phyloP scores from a whole-genome alignment of 371 early-diverging fungal species.

The Cokeromyces recurvatus region DNA sequence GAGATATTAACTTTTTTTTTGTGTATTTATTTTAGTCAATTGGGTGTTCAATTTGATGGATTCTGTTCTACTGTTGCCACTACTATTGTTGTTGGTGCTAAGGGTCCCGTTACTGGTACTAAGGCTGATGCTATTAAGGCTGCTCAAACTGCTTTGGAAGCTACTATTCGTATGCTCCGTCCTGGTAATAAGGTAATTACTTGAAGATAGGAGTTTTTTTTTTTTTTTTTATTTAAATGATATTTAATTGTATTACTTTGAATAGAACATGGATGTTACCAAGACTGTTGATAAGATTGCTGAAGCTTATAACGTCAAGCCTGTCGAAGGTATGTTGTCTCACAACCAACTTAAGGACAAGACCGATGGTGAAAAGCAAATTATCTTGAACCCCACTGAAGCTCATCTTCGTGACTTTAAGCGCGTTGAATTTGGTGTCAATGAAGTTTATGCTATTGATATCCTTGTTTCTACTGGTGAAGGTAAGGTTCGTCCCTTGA shows the following conservation, averaged over 20 bases:
- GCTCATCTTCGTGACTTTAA: conserved; percentile 72
- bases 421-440: conserved; percentile 72
- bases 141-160: conserved; percentile 82
- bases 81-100: conserved; percentile 87
- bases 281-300: conserved; percentile 79
- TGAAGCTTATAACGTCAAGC: conserved; percentile 76
- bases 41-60: conserved; percentile 95
- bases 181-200: conserved; percentile 71
- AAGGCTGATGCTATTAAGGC: conserved; percentile 89
- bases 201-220: background rate
- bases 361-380: conserved; percentile 86
- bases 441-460: conserved; percentile 86
- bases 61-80: conserved; percentile 84
- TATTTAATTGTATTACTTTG: no score
- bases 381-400: conserved; percentile 88
- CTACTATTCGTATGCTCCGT: conserved; percentile 79
- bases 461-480: conserved; percentile 85
- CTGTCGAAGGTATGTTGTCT: conserved; percentile 89
- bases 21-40: conserved; percentile 50
- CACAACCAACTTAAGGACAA: conserved; percentile 83
- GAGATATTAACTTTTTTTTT: background rate
- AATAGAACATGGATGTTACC: conserved; percentile 70
- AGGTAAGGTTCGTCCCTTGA: conserved; percentile 74
- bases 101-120: conserved; percentile 78
- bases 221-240: background rate